Percentiles rank a stretch among this genome's conserved stretches.
phyloP scores from a whole-genome alignment of 768 basidiomycete genomes.

The Solioccasus polychromus region DNA sequence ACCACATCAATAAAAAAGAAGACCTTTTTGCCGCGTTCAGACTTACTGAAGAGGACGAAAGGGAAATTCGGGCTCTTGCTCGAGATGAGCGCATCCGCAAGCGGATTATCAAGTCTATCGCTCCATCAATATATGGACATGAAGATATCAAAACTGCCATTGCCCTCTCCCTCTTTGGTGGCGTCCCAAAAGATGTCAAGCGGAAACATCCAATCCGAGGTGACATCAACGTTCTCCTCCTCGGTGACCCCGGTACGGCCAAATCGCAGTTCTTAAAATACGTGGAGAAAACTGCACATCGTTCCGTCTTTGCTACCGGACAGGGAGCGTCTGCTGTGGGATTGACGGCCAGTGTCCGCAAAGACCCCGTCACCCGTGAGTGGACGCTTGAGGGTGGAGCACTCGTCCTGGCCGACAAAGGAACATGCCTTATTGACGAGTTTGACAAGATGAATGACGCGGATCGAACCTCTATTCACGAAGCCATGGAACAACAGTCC shows the following conservation, averaged over 20 bases:
- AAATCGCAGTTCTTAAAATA: slow-evolving; percentile 99
- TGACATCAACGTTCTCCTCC: slow-evolving; percentile 93
- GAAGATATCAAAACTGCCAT: slow-evolving; percentile 99
- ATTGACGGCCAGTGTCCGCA: slow-evolving; percentile 97
- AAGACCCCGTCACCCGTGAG: slow-evolving; percentile 94
- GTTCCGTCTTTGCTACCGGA: slow-evolving; percentile 97
- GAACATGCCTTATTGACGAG: slow-evolving; percentile 96
- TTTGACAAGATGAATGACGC: slow-evolving; percentile 99
- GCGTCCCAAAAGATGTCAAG: slow-evolving; percentile 93
- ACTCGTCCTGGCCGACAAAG: slow-evolving; percentile 97
- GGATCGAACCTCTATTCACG: slow-evolving; percentile 97
- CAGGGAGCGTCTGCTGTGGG: slow-evolving; percentile 98
- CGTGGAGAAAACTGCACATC: slow-evolving; percentile 96
- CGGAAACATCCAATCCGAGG: slow-evolving; percentile 95
- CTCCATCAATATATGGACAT: slow-evolving; percentile 98
- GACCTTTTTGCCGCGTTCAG: slow-evolving; percentile 98
- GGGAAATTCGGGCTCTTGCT: slow-evolving; percentile 81
- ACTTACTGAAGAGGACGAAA: slow-evolving; percentile 95
- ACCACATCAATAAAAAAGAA: slow-evolving; percentile 99
- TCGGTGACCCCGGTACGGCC: slow-evolving; percentile 98
- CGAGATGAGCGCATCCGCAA: slow-evolving; percentile 94
- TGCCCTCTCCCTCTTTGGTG: slow-evolving; percentile 92
- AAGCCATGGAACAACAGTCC: slow-evolving; percentile 99
- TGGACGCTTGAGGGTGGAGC: slow-evolving; percentile 99
- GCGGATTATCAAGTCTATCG: slow-evolving; percentile 97